These are phyloP conservation scores for Neohortaea acidophila DNA, from an alignment of 495 filamentous ascomycete genomes.

Conservation along the genomic window DNA sequence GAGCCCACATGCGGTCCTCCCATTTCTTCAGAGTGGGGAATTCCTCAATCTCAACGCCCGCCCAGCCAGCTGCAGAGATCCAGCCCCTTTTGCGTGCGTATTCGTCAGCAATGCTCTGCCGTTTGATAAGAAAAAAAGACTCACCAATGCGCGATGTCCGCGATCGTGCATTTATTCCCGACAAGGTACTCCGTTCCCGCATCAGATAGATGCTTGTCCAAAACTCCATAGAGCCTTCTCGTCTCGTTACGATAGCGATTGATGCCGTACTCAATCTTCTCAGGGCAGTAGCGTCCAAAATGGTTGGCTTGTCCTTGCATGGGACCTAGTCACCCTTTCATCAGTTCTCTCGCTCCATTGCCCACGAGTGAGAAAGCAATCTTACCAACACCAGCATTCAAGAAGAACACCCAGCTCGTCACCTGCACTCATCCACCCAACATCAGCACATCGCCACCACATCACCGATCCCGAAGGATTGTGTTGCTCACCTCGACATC, in stretches of 20 bases:
- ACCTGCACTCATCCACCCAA: conserved; percentile 25
- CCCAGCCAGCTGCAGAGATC: conserved; percentile 14
- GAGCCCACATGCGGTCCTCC: conserved; percentile 44
- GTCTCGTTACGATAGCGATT: conserved; percentile 73
- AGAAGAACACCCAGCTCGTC: conserved; percentile 58
- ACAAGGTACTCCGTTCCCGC: conserved; percentile 45
- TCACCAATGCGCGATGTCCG: conserved; percentile 61
- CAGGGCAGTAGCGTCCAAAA: conserved; percentile 73
- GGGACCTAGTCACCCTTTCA: not conserved
- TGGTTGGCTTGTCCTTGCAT: conserved; percentile 47
- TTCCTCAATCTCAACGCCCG: conserved; percentile 49
- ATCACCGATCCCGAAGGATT: not conserved
- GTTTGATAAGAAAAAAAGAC: conserved; percentile 46
- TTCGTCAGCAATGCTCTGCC: conserved; percentile 6
- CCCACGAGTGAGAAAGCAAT: not conserved
- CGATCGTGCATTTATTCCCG: conserved; percentile 65
- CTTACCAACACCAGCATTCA: conserved; percentile 57
- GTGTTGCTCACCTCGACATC: conserved; percentile 41
- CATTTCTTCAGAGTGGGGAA: conserved; percentile 60
- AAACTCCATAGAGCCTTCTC: conserved; percentile 59
- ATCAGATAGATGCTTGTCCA: conserved; percentile 55
- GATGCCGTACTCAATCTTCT: conserved; percentile 74
- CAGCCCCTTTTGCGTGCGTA: conserved; percentile 1
- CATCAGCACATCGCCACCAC: not conserved
- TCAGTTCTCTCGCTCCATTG: not conserved